These are phyloP conservation scores for Gnomoniopsis smithogilvyi DNA, from an alignment of 2,329 filamentous ascomycete genomes.

Conservation along the genomic window DNA sequence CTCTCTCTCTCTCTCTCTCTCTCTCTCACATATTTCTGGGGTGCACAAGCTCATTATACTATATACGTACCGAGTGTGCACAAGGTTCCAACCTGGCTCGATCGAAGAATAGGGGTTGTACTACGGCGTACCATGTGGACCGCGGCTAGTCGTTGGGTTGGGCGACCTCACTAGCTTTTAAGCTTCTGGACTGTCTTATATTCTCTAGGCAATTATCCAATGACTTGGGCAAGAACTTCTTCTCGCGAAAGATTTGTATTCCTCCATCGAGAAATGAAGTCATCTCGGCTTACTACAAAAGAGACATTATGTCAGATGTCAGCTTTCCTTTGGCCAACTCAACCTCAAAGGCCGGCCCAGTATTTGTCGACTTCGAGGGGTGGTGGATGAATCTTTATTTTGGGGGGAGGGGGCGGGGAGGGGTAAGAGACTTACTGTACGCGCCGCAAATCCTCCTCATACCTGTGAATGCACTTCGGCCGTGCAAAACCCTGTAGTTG, in stretches of 20 bases:
- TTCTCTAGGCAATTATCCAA: slow-evolving; percentile 17
- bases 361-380: too few relatives aligned
- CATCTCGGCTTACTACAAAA: slow-evolving; percentile 68
- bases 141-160: too few relatives aligned
- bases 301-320: slow-evolving; percentile 17
- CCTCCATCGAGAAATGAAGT: slow-evolving; percentile 74
- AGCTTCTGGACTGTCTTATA: too few relatives aligned
- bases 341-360: neutral
- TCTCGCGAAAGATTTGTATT: slow-evolving; percentile 62
- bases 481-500: slow-evolving; percentile 93
- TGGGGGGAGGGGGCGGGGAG: neutral
- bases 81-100: too few relatives aligned
- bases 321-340: neutral
- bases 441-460: slow-evolving; percentile 85
- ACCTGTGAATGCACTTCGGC: slow-evolving; percentile 77
- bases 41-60: too few relatives aligned
- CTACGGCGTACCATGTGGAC: too few relatives aligned
- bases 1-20: too few relatives aligned
- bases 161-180: too few relatives aligned
- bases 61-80: too few relatives aligned
- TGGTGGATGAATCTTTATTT: too few relatives aligned
- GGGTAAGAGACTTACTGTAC: slow-evolving; percentile 64
- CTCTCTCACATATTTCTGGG: too few relatives aligned
- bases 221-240: slow-evolving; percentile 35
- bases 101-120: too few relatives aligned